Evolutionary conservation across 176 grass and related monocot genomes (phyloP).

Genomic region (Carex littledalei): DNA sequence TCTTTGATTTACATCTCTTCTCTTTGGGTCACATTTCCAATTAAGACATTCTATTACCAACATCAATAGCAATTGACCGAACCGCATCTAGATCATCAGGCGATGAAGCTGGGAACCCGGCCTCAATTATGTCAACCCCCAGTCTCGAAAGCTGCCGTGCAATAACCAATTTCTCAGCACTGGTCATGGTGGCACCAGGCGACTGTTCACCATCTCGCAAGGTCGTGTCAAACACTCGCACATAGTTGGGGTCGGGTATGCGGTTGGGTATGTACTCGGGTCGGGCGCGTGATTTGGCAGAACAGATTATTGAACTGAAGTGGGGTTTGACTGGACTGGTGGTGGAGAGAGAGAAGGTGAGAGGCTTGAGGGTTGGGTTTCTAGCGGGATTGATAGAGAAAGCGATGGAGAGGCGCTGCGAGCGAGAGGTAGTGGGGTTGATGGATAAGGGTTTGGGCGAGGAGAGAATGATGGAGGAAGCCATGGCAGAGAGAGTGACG

Average conservation of each 20-base stretch:
- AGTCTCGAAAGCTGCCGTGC: constrained; percentile 71
- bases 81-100: constrained; percentile 93
- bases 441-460: neutral
- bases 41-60: constrained; percentile 34
- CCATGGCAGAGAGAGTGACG: neutral
- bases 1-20: too few relatives aligned
- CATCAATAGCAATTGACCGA: constrained; percentile 81
- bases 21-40: neutral
- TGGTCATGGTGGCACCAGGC: constrained; percentile 80
- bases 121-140: constrained; percentile 90
- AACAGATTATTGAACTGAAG: neutral
- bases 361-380: neutral
- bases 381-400: neutral
- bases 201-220: constrained; percentile 91
- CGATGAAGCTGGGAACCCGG: constrained; percentile 70
- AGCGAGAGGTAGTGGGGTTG: neutral
- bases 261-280: constrained; percentile 39
- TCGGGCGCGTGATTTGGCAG: neutral
- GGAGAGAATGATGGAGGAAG: neutral
- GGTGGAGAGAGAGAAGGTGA: constrained; percentile 9
- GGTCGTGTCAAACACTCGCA: constrained; percentile 90
- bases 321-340: neutral
- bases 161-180: constrained; percentile 72
- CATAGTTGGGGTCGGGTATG: constrained; percentile 67
- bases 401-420: neutral